These are phyloP conservation scores for Calcarisporium arbuscula DNA, from an alignment of 2,329 filamentous ascomycete species.

Conservation along the genomic window DNA sequence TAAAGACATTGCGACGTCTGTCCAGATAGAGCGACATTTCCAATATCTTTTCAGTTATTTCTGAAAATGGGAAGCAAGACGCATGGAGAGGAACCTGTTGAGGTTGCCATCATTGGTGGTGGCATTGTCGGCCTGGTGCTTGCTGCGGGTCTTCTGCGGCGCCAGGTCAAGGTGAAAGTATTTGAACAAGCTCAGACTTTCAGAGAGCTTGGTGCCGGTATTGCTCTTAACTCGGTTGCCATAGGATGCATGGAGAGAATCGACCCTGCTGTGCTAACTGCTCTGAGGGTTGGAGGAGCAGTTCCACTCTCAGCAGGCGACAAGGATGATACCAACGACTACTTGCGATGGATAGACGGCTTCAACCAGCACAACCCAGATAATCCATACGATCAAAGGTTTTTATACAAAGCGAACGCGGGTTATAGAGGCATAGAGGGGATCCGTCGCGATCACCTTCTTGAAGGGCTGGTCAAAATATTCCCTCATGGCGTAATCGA, in stretches of 20 bases:
- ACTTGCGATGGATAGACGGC: slow-evolving; percentile 14
- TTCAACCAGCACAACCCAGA: slow-evolving; percentile 1
- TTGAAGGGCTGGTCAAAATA: slow-evolving; percentile 32
- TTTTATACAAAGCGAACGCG: slow-evolving; percentile 9
- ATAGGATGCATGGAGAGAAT: slow-evolving; percentile 34
- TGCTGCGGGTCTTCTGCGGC: slow-evolving; percentile 38
- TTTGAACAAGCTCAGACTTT: slow-evolving; percentile 39
- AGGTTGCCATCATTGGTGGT: slow-evolving; percentile 44
- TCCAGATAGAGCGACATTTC: too few species aligned
- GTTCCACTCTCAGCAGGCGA: slow-evolving; percentile 18
- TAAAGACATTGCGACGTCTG: too few species aligned
- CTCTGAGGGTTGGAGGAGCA: slow-evolving; percentile 18
- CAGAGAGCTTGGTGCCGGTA: slow-evolving; percentile 43
- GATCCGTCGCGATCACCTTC: slow-evolving; percentile 27
- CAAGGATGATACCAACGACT: slow-evolving; percentile 12
- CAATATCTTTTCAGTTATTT: too few species aligned
- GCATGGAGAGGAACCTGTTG: too few species aligned
- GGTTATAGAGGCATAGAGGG: slow-evolving; percentile 24
- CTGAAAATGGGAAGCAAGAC: too few species aligned
- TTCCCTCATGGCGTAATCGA: slow-evolving; percentile 24
- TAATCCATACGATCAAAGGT: background rate
- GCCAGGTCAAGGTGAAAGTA: slow-evolving; percentile 34
- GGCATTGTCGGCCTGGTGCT: slow-evolving; percentile 45
- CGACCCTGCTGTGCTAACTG: slow-evolving; percentile 27
- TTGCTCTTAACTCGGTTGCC: slow-evolving; percentile 46